These are phyloP conservation scores for Neoboletus subvelutipes DNA, from an alignment of 768 basidiomycete genomes.

Conservation along the genomic window DNA sequence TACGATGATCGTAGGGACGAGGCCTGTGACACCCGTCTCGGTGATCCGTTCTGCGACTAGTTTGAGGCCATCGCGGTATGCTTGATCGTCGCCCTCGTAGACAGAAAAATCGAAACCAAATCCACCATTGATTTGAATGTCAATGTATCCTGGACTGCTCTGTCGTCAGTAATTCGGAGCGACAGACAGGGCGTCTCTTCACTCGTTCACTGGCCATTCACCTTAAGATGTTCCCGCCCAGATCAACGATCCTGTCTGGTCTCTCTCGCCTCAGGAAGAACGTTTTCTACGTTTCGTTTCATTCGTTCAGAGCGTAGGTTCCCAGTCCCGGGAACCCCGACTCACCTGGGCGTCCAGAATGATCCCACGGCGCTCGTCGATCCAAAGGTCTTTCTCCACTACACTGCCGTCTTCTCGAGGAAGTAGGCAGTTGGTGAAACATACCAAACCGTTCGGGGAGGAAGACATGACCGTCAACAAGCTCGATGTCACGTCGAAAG, in stretches of 20 bases:
- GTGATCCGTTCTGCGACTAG: constrained; percentile 72
- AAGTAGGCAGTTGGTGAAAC: constrained; percentile 86
- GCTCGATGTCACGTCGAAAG: constrained; percentile 8
- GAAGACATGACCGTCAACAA: constrained; percentile 21
- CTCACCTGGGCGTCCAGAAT: constrained; percentile 75
- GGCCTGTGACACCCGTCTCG: constrained; percentile 84
- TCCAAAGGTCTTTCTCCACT: constrained; percentile 75
- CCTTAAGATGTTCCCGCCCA: constrained; percentile 78
- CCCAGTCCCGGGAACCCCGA: neutral
- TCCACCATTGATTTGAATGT: constrained; percentile 89
- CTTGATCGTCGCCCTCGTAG: constrained; percentile 67
- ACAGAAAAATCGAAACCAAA: constrained; percentile 88
- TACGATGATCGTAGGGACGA: constrained; percentile 74
- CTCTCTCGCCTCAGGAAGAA: constrained; percentile 63
- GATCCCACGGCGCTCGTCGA: constrained; percentile 70
- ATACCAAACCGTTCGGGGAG: constrained; percentile 62
- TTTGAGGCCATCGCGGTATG: constrained; percentile 66
- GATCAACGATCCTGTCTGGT: constrained; percentile 63
- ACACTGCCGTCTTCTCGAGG: constrained; percentile 79
- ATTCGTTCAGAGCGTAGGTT: constrained; percentile 1
- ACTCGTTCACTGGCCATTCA: constrained; percentile 22
- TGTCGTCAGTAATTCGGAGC: constrained; percentile 9
- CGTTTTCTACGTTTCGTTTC: constrained; percentile 49
- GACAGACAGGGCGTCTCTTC: too few species aligned
- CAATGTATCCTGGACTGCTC: constrained; percentile 76